Evolutionary conservation across 805 yeast genomes (phyloP), one percentile per base, ranked within the genome.

Genomic region (Candida palmyrensis): DNA sequence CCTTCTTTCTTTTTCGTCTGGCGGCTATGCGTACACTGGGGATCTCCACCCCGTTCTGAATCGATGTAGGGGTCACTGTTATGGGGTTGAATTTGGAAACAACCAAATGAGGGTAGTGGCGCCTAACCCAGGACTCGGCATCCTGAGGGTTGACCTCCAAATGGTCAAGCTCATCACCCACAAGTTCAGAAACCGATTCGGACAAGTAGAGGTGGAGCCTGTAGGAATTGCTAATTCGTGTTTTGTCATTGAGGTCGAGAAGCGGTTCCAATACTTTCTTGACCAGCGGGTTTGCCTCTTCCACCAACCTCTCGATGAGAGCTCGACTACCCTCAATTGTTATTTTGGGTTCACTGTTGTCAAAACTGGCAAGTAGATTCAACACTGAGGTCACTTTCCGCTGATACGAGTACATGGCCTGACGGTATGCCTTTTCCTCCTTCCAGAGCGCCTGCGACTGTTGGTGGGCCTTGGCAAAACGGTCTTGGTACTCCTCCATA

Each of bases 71-170:
- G 10, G 28, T 13, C 23, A 32, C 16, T 12, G 12, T 26, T 0
- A 63, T 39, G 1, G 68, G 68, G 34, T 47, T 51, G 51, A 58
- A 63, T 32, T 58, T 55, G 10, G 61, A 49, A 13, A 51, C 46
- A 8, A 61, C 59, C 41, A 65, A 47, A 30, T 55, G 53, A 3
- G 62, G 55, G 31, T 51, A 48, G 37, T 63, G 55, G 27, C 70
- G 48, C 20, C 68, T 45, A 17, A 54, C 39, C 71, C 71, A 66
- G 44, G 53, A 45, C 12, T 60, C 65, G 3, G 52, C 44, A 27
- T 53, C 59, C 43, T 63, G 68, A 0, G 71, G 71, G 34, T 65
- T 66, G n/a, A 45, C 35, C 36, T 64, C 68, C 3, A 57, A 39
- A 10, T 45, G 38, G 20, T 53, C 53, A 25, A 59, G 40, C 33